These are phyloP conservation scores for Lactifluus echinatus DNA, from an alignment of 768 basidiomycete genomes.

Conservation along the genomic window DNA sequence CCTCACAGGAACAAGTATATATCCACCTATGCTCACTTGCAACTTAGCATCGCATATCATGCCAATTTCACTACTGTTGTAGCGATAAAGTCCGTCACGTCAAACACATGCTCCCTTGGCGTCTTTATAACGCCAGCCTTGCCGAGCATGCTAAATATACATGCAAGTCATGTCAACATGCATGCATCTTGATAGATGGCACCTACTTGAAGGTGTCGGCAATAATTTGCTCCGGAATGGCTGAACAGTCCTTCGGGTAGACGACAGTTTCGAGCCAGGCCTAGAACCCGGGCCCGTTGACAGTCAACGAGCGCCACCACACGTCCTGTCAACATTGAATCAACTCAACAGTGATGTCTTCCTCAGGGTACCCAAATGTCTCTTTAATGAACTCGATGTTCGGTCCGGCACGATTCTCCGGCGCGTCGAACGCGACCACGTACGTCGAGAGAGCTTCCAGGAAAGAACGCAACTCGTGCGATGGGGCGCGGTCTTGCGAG, in stretches of 20 bases:
- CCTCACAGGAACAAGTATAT: neutral
- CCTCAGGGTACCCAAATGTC: constrained; percentile 72
- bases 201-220: constrained; percentile 60
- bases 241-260: constrained; percentile 59
- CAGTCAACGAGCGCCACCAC: neutral
- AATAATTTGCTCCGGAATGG: constrained; percentile 58
- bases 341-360: constrained; percentile 61
- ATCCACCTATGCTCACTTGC: neutral
- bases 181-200: neutral
- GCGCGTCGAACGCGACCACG: constrained; percentile 57
- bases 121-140: constrained; percentile 66
- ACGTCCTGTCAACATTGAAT: neutral
- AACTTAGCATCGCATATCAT: neutral
- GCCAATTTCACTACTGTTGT: constrained; percentile 5
- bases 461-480: constrained; percentile 46
- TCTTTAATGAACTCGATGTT: constrained; percentile 69
- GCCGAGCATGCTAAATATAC: constrained; percentile 48
- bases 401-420: constrained; percentile 43
- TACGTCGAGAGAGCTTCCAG: constrained; percentile 52
- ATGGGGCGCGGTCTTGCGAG: constrained; percentile 43
- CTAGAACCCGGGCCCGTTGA: constrained; percentile 29
- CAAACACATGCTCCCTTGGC: constrained; percentile 39
- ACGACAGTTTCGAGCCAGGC: constrained; percentile 77
- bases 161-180: neutral
- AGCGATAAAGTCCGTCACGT: constrained; percentile 16